A percentile compares a stretch with the other conserved stretches of the same genome.
These are phyloP conservation scores for Telfairia occidentalis DNA, from an alignment of 331 rosid genomes.

Conservation along the genomic window DNA sequence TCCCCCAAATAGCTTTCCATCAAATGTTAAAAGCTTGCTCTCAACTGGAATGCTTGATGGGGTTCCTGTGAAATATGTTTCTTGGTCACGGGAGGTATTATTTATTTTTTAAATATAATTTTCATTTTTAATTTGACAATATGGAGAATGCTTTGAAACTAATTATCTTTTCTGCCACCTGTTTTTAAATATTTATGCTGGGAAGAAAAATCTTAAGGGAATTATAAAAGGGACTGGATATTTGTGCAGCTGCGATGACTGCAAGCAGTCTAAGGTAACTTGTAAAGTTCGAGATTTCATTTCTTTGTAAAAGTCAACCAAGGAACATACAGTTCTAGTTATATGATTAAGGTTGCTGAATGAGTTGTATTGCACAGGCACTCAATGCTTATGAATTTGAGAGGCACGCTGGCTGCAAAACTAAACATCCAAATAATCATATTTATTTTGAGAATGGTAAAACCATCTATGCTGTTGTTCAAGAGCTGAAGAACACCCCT, in stretches of 20 bases:
- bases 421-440: slow-evolving; percentile 95
- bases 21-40: slow-evolving; percentile 87
- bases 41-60: slow-evolving; percentile 95
- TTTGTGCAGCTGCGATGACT: slow-evolving; percentile 66
- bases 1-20: slow-evolving; percentile 79
- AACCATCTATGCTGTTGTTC: slow-evolving; percentile 84
- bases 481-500: slow-evolving; percentile 85
- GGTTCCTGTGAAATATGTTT: slow-evolving; percentile 72
- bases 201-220: slow-evolving; percentile 66
- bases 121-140: slow-evolving; percentile 21
- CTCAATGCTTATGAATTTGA: slow-evolving; percentile 94
- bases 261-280: slow-evolving; percentile 56
- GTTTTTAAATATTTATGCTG: slow-evolving; percentile 15
- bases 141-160: slow-evolving; percentile 2
- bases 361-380: slow-evolving; percentile 44
- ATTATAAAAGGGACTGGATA: slow-evolving; percentile 84
- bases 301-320: background rate
- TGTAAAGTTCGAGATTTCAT: background rate
- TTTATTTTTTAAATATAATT: slow-evolving; percentile 5
- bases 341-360: slow-evolving; percentile 16
- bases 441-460: slow-evolving; percentile 88
- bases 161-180: background rate
- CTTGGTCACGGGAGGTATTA: slow-evolving; percentile 89
- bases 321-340: background rate
- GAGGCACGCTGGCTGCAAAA: slow-evolving; percentile 90